Evolutionary conservation across 2,329 filamentous ascomycete species (phyloP), one percentile per base, ranked within the genome.

Genomic region (Ophiocordyceps robertsii): DNA sequence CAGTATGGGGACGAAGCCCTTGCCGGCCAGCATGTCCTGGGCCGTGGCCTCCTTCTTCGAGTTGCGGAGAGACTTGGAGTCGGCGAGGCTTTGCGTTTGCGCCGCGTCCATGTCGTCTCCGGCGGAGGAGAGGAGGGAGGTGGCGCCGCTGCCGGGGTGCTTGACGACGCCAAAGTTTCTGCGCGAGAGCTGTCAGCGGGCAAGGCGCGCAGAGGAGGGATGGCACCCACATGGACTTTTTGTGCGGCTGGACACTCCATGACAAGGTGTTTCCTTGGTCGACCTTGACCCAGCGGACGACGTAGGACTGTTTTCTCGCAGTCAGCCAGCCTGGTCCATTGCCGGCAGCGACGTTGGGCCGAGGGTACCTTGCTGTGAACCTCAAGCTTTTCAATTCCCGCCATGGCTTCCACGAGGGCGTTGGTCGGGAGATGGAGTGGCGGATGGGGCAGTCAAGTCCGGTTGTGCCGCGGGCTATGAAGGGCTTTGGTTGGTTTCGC

Each of bases 141-240:
- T 73, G 32, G 63, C 68, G 51, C 77, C 77, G 44, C 75, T 81
- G 51, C 89, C 88, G 2, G 92, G 90, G 61, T 96, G 92, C 61
- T 95, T 96, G 65, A 98, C 93, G 56, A 98, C 84, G 57, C 89
- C 92, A 61, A 98, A 95, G 66, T 96, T 95, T 63, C 79, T 82
- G 55, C 29, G 36, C 16, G 12, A 43, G 42, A 48, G 37, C 40
- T 38, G 44, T 56, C 37, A 53, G 51, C 30, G 12, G 5, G 10
- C 2, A 21, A 6, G 17, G 33, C 24, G 30, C 17, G 36, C 19
- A 13, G 13, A 11, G 32, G 30, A 11, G 5, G 7, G 14, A 37
- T 11, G 36, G 27, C 24, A 40, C 46, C 46, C 65, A 82, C 79
- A 98, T 83, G 45, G 90, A 95, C 67, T 95, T 96, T 69, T 94